Percentiles rank a stretch among this genome's conserved stretches.
These are phyloP conservation scores for Talaromyces piceae DNA, from an alignment of 2,329 filamentous ascomycete species.

Conservation along the genomic window DNA sequence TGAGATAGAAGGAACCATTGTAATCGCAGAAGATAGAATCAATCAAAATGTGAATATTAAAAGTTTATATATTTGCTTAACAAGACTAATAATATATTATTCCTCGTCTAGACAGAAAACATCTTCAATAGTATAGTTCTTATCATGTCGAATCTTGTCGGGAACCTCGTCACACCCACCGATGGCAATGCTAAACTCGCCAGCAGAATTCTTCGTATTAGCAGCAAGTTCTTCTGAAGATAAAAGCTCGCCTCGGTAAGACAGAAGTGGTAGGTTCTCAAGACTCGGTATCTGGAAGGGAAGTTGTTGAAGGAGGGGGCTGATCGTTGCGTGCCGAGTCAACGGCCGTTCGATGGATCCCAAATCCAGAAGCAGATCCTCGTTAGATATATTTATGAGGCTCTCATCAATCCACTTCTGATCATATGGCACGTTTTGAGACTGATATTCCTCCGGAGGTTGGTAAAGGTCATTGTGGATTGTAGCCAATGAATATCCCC, in stretches of 20 bases:
- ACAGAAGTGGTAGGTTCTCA: constrained; percentile 51
- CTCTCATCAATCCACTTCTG: constrained; percentile 12
- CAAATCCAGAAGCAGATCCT: constrained; percentile 10
- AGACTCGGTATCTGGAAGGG: constrained; percentile 44
- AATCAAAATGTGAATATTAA: constrained; percentile 10
- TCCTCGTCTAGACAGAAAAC: constrained; percentile 55
- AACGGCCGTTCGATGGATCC: constrained; percentile 19
- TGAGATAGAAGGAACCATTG: background rate
- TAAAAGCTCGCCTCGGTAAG: constrained; percentile 51
- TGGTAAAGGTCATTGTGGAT: constrained; percentile 70
- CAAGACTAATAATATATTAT: background rate
- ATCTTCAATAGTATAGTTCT: constrained; percentile 42
- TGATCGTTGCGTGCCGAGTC: constrained; percentile 39
- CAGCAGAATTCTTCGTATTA: constrained; percentile 47
- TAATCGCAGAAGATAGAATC: constrained; percentile 3
- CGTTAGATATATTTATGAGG: constrained; percentile 12
- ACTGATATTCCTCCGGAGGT: constrained; percentile 58
- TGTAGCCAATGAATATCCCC: constrained; percentile 55
- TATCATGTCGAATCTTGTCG: constrained; percentile 20
- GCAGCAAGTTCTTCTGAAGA: constrained; percentile 31
- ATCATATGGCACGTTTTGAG: constrained; percentile 7
- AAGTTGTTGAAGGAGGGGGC: constrained; percentile 39
- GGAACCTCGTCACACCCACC: constrained; percentile 55
- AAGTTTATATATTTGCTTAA: too few species aligned
- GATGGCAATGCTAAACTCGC: constrained; percentile 54